Evolutionary conservation across 768 basidiomycete species (phyloP), one percentile per base, ranked within the genome.

Genomic region (Trametes gibbosa): DNA sequence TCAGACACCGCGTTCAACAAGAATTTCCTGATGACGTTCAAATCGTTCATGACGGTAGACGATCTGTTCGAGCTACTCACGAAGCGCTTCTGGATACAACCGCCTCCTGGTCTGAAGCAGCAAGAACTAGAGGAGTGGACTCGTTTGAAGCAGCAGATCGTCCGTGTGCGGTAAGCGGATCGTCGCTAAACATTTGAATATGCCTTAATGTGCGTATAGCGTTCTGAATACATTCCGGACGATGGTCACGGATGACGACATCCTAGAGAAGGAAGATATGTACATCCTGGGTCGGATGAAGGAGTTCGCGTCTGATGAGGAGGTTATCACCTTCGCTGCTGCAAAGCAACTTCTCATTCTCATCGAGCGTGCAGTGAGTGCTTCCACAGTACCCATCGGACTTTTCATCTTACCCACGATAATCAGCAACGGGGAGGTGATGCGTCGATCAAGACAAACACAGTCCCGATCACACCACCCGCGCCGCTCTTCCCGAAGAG

Each of bases 21-120:
- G 69, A 87, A 95, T 0, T 98, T 98, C 81, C 74, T 98, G 63
- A 88, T 97, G 84, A 97, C 96, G 0, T 97, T 92, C 79, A 92
- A 95, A 68, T 95, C 93, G 0, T 98, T 98, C 73, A 92, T 91
- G 16, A 87, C 86, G 5, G 77, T 90, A 45, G 83, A 90, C 56
- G 87, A 93, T 48, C 76, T 98, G 9, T 87, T 96, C 54, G 86
- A 93, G 58, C 78, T 89, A 17, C 84, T 98, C 19, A 81, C 90
- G 7, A 79, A 82, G 43, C 85, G 96, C 17, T 98, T 94, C 74
- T 79, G 81, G 65, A 87, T 95, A 25, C 78, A 83, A 49, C 80
- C 90, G 23, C 96, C 95, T 0, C 78, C 81, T 5, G 85, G 81
- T 6, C 68, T 98, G 37, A 79, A 75, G 9, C 73, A 77, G 0